Evolutionary conservation across 768 basidiomycete species (phyloP).

Genomic region (Naganishia onofrii): DNA sequence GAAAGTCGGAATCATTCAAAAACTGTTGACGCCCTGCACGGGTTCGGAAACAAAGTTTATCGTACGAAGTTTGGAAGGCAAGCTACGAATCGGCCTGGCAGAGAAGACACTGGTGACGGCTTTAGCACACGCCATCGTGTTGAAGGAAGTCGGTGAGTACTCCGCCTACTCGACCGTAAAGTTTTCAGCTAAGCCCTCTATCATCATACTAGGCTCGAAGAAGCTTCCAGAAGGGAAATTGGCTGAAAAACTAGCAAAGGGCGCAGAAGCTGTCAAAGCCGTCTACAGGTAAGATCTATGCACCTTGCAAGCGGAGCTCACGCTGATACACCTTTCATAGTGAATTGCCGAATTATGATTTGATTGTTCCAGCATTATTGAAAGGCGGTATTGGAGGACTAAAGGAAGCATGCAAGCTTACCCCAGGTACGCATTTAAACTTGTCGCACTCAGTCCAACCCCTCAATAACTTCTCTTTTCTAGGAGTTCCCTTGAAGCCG

Average conservation of each 20-base stretch:
- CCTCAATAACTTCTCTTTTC: not conserved
- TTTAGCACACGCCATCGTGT: slow-evolving; percentile 83
- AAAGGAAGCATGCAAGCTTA: slow-evolving; percentile 75
- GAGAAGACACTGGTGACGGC: slow-evolving; percentile 93
- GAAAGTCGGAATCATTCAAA: slow-evolving; percentile 92
- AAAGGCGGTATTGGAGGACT: slow-evolving; percentile 71
- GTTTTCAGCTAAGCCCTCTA: slow-evolving; percentile 55
- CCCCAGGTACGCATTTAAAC: slow-evolving; percentile 62
- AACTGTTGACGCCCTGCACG: slow-evolving; percentile 86
- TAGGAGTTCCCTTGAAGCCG: slow-evolving; percentile 83
- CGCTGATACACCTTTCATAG: slow-evolving; percentile 53
- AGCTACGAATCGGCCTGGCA: slow-evolving; percentile 93
- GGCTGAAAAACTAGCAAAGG: slow-evolving; percentile 69
- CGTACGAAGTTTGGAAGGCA: slow-evolving; percentile 90
- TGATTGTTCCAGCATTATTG: slow-evolving; percentile 84
- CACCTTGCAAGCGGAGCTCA: not conserved
- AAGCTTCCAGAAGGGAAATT: slow-evolving; percentile 73
- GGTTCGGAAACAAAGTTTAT: slow-evolving; percentile 94
- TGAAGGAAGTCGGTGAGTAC: slow-evolving; percentile 65
- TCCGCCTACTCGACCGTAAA: not conserved
- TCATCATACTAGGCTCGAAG: slow-evolving; percentile 61
- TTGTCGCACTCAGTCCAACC: not conserved
- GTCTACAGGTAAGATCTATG: slow-evolving; percentile 75
- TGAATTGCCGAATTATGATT: slow-evolving; percentile 87
- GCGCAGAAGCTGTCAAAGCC: slow-evolving; percentile 71